These are phyloP conservation scores for Phylloporus sp. DNA, from an alignment of 768 basidiomycete species.

Conservation along the genomic window DNA sequence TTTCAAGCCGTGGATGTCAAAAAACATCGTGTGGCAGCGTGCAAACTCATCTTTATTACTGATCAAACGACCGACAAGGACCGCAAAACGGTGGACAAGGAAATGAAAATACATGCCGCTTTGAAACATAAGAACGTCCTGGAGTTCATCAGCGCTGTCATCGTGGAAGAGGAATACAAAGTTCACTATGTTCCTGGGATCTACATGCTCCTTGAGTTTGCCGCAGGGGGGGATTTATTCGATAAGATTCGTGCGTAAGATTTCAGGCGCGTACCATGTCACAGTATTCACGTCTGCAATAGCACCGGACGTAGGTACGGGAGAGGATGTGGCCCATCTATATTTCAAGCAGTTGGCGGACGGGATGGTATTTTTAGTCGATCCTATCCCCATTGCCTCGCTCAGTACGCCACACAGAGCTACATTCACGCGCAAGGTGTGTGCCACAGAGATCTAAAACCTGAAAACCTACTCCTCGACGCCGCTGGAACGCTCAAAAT, in stretches of 20 bases:
- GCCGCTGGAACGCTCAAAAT: slow-evolving; percentile 84
- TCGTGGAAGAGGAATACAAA: slow-evolving; percentile 63
- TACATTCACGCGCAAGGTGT: slow-evolving; percentile 89
- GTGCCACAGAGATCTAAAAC: slow-evolving; percentile 95
- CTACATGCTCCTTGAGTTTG: slow-evolving; percentile 92
- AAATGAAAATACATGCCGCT: slow-evolving; percentile 83
- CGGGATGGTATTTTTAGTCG: slow-evolving; percentile 61
- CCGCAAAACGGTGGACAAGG: slow-evolving; percentile 82
- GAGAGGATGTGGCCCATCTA: slow-evolving; percentile 81
- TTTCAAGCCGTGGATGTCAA: slow-evolving; percentile 74
- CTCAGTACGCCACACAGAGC: slow-evolving; percentile 39
- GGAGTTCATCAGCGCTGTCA: slow-evolving; percentile 73
- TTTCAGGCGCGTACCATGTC: not conserved
- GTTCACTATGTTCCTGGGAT: slow-evolving; percentile 69
- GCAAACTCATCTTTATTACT: slow-evolving; percentile 75
- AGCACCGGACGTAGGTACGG: slow-evolving; percentile 90
- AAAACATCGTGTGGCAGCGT: slow-evolving; percentile 72
- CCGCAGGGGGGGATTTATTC: slow-evolving; percentile 92
- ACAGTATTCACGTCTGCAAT: not conserved
- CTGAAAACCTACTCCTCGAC: slow-evolving; percentile 90
- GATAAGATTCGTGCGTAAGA: slow-evolving; percentile 88
- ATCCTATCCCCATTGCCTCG: not conserved
- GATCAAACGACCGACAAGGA: slow-evolving; percentile 60
- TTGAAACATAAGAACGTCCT: slow-evolving; percentile 80
- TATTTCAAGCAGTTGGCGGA: slow-evolving; percentile 85